Conservation (phyloP, 495 filamentous ascomycete species). For the Pyronema domesticum region DNA sequence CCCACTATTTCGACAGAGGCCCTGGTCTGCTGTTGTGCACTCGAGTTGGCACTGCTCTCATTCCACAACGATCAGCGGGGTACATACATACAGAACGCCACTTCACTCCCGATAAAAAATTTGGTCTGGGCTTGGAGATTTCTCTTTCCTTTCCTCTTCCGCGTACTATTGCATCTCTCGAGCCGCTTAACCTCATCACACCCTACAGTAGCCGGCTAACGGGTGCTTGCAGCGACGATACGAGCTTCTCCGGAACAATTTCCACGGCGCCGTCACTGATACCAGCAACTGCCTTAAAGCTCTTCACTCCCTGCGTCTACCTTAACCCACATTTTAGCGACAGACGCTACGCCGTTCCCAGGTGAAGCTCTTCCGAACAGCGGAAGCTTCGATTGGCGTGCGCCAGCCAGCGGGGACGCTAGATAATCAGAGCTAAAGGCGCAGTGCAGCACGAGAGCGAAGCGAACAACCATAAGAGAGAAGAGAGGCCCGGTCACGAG, state of each 20-base stretch:
- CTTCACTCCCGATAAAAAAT: not conserved
- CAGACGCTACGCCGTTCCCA: not conserved
- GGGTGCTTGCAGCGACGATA: too few species aligned
- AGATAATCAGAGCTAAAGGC: not conserved
- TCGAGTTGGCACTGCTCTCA: not conserved
- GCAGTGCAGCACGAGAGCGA: too few species aligned
- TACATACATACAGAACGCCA: not conserved
- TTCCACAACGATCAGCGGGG: not conserved
- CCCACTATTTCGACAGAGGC: not conserved
- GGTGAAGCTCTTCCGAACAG: not conserved
- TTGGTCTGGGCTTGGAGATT: not conserved
- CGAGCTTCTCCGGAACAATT: not conserved
- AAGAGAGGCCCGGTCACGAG: too few species aligned
- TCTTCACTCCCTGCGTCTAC: not conserved
- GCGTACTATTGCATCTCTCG: not conserved
- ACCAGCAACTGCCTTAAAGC: not conserved
- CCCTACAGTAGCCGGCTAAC: too few species aligned
- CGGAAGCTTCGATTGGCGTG: not conserved
- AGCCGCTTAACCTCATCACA: not conserved
- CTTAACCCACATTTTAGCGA: not conserved
- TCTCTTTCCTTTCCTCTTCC: not conserved
- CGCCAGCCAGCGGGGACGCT: not conserved
- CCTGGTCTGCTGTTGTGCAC: not conserved
- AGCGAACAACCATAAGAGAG: too few species aligned
- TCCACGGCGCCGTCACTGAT: not conserved